Evolutionary conservation across 129 eudicot species (phyloP), one percentile per base, ranked within the genome.

Genomic region (Flaveria robusta): DNA sequence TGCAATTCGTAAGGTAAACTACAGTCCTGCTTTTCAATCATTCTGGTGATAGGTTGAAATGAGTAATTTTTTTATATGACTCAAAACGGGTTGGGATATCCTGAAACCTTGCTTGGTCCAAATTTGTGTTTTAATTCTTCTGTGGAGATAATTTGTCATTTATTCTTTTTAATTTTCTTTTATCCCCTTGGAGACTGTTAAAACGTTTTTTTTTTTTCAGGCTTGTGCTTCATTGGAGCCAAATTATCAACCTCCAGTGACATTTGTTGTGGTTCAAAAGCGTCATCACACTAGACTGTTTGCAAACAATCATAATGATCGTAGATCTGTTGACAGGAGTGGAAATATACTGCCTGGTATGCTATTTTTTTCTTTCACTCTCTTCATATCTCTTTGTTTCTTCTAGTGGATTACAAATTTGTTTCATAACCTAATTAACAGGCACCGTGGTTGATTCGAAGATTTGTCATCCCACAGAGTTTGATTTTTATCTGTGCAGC

Each of bases 221-320:
- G 98, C 98, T 16, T 92, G 98, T 78, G 92, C 90, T 2, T 92
- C 98, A 2, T 74, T 92, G 82, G 96, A 90, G 77, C 85, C 91
- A 22, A 83, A 86, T 71, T 92, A 92, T 82, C 98, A 90, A 83
- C 98, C 98, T 22, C 86, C 94, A 1, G 98, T 92, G 5, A 92
- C 98, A 4, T 92, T 92, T 86, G 90, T 92, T 27, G 98, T 92
- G 81, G 98, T 92, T 77, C 98, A 92, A 77, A 92, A 92, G 81
- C 98, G 98, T 10, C 98, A 92, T 74, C 98, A 90, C 70, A 92
- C 98, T 3, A 79, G 96, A 66, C 74, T 92, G 79, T 92, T 92
- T 85, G 96, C 96, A 27, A 85, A 92, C 71, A 86, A 92, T 49
- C 98, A 92, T 62, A 64, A 39, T 68, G 94, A 92, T 71, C 87